A percentile compares a stretch with the other conserved stretches of the same genome.
Conservation (phyloP, 768 basidiomycete species). For the Suillus cothurnatus region DNA sequence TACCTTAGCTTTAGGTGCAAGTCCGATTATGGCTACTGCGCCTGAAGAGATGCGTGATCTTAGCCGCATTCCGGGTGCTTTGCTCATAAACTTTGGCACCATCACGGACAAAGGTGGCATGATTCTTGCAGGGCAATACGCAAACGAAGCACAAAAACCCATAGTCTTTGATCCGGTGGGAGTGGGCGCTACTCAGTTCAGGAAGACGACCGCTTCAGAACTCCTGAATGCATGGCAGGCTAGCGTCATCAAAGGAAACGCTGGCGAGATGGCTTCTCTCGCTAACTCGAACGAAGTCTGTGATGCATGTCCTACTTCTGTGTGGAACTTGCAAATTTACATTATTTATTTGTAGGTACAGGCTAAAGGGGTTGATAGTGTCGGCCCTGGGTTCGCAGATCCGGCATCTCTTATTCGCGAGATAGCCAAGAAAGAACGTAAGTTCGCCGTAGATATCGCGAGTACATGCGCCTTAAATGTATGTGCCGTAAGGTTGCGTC, state of each 20-base stretch:
- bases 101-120: constrained; percentile 72
- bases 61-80: constrained; percentile 58
- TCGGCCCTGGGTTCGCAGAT: constrained; percentile 75
- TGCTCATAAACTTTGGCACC: constrained; percentile 90
- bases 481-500: constrained; percentile 59
- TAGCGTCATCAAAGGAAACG: constrained; percentile 93
- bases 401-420: constrained; percentile 68
- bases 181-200: constrained; percentile 77
- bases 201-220: constrained; percentile 58
- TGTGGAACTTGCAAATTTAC: not conserved
- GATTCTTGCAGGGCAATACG: constrained; percentile 69
- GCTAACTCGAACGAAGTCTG: constrained; percentile 74
- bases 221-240: constrained; percentile 80
- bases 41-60: constrained; percentile 84
- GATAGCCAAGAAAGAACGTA: constrained; percentile 76
- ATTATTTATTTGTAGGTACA: constrained; percentile 49
- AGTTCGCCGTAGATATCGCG: constrained; percentile 27
- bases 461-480: not conserved
- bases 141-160: constrained; percentile 71
- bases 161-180: constrained; percentile 93
- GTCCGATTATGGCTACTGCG: constrained; percentile 93
- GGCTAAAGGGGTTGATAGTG: constrained; percentile 84
- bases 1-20: constrained; percentile 84
- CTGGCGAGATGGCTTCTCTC: constrained; percentile 82
- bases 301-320: not conserved